Conservation (phyloP, 257 asterid genomes). For the Petunia axillaris region DNA sequence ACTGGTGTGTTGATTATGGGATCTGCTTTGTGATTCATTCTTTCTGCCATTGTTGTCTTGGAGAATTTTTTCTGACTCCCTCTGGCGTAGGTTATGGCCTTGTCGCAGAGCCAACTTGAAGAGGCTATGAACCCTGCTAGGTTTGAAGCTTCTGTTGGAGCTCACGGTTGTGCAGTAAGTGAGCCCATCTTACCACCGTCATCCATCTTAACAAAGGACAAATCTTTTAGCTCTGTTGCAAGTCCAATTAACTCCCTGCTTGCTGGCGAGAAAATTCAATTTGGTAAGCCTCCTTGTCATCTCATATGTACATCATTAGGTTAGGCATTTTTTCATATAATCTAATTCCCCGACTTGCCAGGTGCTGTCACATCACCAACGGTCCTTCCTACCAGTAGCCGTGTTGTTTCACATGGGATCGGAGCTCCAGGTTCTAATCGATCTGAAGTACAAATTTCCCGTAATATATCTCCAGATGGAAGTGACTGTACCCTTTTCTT, state of each 20-base stretch:
- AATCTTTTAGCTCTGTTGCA: slow-evolving; percentile 66
- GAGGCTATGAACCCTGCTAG: slow-evolving; percentile 86
- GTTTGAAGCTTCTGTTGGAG: slow-evolving; percentile 69
- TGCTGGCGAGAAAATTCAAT: slow-evolving; percentile 96
- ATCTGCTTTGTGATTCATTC: slow-evolving; percentile 4
- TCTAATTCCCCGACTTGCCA: slow-evolving; percentile 27
- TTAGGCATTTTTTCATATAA: background rate
- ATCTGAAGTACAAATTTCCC: slow-evolving; percentile 67
- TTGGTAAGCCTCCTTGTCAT: slow-evolving; percentile 52
- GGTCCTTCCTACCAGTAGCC: slow-evolving; percentile 69
- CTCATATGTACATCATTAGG: slow-evolving; percentile 21
- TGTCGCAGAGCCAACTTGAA: slow-evolving; percentile 88
- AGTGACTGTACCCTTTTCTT: slow-evolving; percentile 59
- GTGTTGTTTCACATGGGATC: slow-evolving; percentile 61
- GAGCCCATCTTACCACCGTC: slow-evolving; percentile 63
- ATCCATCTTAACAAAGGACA: slow-evolving; percentile 65
- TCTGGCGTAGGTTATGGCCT: slow-evolving; percentile 74
- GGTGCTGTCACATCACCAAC: slow-evolving; percentile 98
- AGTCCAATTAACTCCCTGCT: slow-evolving; percentile 91
- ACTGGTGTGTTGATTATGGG: background rate
- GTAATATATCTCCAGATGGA: slow-evolving; percentile 55
- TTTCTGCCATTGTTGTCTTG: background rate
- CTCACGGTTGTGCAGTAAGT: slow-evolving; percentile 53
- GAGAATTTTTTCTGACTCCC: slow-evolving; percentile 21
- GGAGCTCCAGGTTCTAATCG: slow-evolving; percentile 87